phyloP scores from a whole-genome alignment of 768 basidiomycete genomes.

The Saitozyma sp. region DNA sequence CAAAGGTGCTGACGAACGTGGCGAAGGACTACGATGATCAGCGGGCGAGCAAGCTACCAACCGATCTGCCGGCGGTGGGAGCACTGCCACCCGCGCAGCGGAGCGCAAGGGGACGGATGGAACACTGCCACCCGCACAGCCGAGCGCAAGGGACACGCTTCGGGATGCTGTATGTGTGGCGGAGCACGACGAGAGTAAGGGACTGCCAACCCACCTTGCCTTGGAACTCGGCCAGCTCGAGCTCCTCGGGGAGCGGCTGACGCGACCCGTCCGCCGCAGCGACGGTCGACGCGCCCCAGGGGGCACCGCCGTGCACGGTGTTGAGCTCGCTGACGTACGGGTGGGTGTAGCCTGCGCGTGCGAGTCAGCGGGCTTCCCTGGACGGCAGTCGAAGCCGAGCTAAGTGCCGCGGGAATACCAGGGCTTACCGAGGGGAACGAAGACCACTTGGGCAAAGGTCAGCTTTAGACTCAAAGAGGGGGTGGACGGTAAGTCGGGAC shows the following conservation, averaged over 20 bases:
- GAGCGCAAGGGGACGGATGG: too few relatives aligned
- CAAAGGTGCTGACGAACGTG: slow-evolving; percentile 15
- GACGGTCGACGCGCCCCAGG: slow-evolving; percentile 67
- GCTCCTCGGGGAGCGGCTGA: slow-evolving; percentile 22
- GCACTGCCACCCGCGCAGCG: background rate
- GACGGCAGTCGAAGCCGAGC: background rate
- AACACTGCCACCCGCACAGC: background rate
- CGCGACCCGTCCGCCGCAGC: slow-evolving; percentile 42
- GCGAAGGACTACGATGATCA: slow-evolving; percentile 15
- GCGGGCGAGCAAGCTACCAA: background rate
- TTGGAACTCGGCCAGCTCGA: slow-evolving; percentile 28
- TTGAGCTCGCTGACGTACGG: slow-evolving; percentile 54
- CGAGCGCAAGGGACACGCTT: too few relatives aligned
- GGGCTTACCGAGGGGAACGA: slow-evolving; percentile 61
- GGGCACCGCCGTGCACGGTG: slow-evolving; percentile 59
- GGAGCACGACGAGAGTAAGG: too few relatives aligned
- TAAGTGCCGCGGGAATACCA: background rate
- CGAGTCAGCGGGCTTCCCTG: too few relatives aligned
- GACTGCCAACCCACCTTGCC: slow-evolving; percentile 13
- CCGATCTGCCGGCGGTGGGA: background rate
- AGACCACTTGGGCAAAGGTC: slow-evolving; percentile 23
- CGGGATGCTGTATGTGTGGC: too few relatives aligned
- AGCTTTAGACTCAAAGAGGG: background rate
- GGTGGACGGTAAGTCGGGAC: too few relatives aligned
- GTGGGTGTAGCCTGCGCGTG: slow-evolving; percentile 44